Evolutionary conservation across 371 early-diverging fungal genomes (phyloP).

Genomic region (Mortierella sp.): DNA sequence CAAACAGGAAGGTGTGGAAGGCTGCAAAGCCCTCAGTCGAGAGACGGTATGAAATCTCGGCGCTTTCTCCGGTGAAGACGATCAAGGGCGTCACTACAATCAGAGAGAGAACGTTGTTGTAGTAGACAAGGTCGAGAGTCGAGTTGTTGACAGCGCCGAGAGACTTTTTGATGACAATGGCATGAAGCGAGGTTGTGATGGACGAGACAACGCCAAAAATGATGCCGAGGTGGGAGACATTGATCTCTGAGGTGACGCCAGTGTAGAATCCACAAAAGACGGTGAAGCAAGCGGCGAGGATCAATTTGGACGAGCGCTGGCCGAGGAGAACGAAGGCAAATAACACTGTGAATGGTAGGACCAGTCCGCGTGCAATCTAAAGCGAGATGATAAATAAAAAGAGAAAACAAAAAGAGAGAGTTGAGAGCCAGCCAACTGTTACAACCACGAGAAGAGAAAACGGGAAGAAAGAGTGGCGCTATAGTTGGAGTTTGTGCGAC

Average conservation of each 20-base stretch:
- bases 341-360: constrained; percentile 69
- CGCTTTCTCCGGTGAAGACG: constrained; percentile 59
- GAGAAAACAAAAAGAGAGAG: background rate
- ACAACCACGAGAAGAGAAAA: background rate
- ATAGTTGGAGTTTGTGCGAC: background rate
- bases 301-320: constrained; percentile 52
- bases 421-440: background rate
- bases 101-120: constrained; percentile 69
- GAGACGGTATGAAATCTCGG: constrained; percentile 2
- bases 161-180: constrained; percentile 71
- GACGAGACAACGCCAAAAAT: constrained; percentile 65
- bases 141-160: constrained; percentile 62
- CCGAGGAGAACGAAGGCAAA: constrained; percentile 57
- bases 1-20: constrained; percentile 54
- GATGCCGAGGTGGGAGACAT: constrained; percentile 55
- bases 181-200: constrained; percentile 69
- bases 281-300: constrained; percentile 61
- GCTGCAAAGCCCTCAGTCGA: constrained; percentile 11
- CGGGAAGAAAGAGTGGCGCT: background rate
- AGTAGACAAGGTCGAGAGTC: constrained; percentile 70
- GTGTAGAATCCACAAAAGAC: constrained; percentile 68
- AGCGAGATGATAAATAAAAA: background rate
- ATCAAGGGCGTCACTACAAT: constrained; percentile 61
- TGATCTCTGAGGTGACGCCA: constrained; percentile 63
- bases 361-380: constrained; percentile 68